A percentile compares a stretch with the other conserved stretches of the same genome.
Conservation (phyloP, 257 asterid species). For the Solanum paucissectum region DNA sequence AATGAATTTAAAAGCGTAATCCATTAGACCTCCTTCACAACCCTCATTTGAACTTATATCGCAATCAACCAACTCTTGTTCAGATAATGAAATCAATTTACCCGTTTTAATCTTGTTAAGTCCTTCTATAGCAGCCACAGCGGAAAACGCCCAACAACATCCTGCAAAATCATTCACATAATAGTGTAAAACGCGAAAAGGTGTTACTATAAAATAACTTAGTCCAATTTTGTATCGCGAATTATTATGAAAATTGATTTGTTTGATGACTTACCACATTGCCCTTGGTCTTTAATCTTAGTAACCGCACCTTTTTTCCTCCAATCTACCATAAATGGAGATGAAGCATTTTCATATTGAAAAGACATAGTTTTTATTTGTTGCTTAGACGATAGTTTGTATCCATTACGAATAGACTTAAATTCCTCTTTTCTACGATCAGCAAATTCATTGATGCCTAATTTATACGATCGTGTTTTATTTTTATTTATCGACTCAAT, state of each 20-base stretch:
- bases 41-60: conserved; percentile 16
- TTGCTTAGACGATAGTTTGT: not conserved
- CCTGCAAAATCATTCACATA: not conserved
- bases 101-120: not conserved
- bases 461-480: conserved; percentile 9
- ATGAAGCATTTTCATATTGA: conserved; percentile 4
- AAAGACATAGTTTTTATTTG: conserved; percentile 1
- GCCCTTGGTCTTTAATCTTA: no score
- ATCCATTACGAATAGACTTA: conserved; percentile 11
- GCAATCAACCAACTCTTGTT: conserved; percentile 17
- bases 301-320: no score
- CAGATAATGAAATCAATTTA: conserved; percentile 18
- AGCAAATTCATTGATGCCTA: conserved; percentile 23
- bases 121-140: conserved; percentile 33
- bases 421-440: conserved; percentile 22
- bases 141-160: conserved; percentile 11
- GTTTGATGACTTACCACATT: no score
- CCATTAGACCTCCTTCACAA: conserved; percentile 8
- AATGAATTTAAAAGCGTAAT: conserved; percentile 18
- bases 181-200: no score
- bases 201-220: no score
- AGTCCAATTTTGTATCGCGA: no score
- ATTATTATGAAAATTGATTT: no score
- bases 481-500: conserved; percentile 14
- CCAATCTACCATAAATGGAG: no score